Evolutionary conservation across 768 basidiomycete genomes (phyloP).

Genomic region (Kwoniella bestiolae): DNA sequence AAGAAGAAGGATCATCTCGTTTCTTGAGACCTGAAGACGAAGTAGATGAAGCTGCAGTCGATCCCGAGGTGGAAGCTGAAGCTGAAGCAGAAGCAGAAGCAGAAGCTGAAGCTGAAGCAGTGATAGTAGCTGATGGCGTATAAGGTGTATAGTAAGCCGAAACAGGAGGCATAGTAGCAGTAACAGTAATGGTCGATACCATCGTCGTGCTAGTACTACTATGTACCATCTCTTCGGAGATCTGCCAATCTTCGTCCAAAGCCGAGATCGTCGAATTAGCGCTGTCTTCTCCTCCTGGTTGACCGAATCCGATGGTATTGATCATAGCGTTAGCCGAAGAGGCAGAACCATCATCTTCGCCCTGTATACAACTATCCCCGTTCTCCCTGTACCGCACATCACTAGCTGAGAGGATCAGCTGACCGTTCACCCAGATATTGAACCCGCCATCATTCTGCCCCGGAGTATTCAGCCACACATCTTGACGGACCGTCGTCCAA

Average conservation of each 20-base stretch:
- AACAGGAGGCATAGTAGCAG: conserved; percentile 10
- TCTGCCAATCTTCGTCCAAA: conserved; percentile 25
- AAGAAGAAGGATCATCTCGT: conserved; percentile 5
- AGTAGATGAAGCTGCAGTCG: not conserved
- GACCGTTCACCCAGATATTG: conserved; percentile 68
- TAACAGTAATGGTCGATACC: conserved; percentile 17
- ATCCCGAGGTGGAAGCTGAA: not conserved
- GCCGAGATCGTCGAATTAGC: not conserved
- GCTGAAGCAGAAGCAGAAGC: not conserved
- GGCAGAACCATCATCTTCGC: conserved; percentile 3
- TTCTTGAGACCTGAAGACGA: not conserved
- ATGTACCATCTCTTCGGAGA: conserved; percentile 6
- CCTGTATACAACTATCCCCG: conserved; percentile 14
- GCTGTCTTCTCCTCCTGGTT: not conserved
- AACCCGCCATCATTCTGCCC: conserved; percentile 72
- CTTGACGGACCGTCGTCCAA: conserved; percentile 77
- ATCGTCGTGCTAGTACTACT: conserved; percentile 2
- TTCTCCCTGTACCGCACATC: conserved; percentile 36
- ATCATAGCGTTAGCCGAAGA: conserved; percentile 11
- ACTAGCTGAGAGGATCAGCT: conserved; percentile 60
- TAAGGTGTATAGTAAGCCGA: conserved; percentile 11
- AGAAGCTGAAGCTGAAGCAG: not conserved
- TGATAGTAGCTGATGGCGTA: not conserved
- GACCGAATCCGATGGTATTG: conserved; percentile 10
- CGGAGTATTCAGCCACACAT: conserved; percentile 73